Percentiles rank a stretch among this genome's conserved stretches.
Evolutionary conservation across 176 grass and related monocot genomes (phyloP).

Genomic region (Pontederia crassipes): DNA sequence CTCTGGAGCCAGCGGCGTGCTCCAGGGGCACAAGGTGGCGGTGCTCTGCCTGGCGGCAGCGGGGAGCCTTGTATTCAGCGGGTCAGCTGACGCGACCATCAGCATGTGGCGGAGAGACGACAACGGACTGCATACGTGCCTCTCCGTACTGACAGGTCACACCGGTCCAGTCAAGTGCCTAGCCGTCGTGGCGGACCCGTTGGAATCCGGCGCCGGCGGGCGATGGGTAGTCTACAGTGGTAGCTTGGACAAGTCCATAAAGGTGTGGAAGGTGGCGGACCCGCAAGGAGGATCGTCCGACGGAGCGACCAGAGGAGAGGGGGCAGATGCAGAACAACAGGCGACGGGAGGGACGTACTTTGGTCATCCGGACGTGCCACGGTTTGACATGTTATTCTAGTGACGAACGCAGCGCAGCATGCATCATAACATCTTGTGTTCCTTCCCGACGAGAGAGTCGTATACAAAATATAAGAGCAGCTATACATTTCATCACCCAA

Average conservation of each 20-base stretch:
- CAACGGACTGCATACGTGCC: neutral
- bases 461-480: no score
- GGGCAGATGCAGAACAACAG: no score
- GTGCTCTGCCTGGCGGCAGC: constrained; percentile 17
- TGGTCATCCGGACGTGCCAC: neutral
- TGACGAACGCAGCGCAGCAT: no score
- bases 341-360: neutral
- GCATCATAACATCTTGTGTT: no score
- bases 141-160: constrained; percentile 14
- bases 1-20: neutral
- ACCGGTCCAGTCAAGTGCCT: constrained; percentile 9
- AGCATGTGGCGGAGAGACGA: constrained; percentile 12
- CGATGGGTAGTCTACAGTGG: constrained; percentile 14
- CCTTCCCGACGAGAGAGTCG: no score
- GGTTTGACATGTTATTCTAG: neutral
- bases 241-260: constrained; percentile 17
- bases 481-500: no score
- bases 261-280: constrained; percentile 19
- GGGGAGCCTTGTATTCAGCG: constrained; percentile 10
- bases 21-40: constrained; percentile 13
- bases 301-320: neutral
- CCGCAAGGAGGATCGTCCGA: neutral
- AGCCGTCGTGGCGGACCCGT: neutral
- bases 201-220: neutral
- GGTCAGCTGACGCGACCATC: constrained; percentile 11